Conservation (phyloP, 495 filamentous ascomycete species). For the Oidiodendron maius region DNA sequence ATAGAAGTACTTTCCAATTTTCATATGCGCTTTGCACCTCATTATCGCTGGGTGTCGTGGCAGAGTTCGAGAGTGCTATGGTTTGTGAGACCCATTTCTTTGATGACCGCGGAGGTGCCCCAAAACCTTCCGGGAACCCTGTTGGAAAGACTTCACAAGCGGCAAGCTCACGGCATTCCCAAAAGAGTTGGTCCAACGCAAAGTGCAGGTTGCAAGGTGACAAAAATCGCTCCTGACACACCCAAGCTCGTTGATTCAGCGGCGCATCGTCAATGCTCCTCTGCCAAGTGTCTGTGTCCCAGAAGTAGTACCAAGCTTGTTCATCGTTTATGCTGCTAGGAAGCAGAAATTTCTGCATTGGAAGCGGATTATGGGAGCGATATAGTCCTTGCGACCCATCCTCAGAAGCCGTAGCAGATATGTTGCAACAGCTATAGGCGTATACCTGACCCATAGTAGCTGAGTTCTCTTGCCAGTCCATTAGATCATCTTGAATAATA, state of each 20-base stretch:
- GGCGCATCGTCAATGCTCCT: background rate
- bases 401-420: background rate
- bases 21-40: too few species aligned
- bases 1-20: too few species aligned
- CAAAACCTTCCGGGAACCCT: too few species aligned
- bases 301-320: background rate
- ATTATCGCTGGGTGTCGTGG: too few species aligned
- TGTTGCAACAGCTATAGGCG: background rate
- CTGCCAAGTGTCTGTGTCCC: background rate
- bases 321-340: background rate
- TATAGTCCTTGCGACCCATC: background rate
- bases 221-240: background rate
- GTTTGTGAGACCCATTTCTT: too few species aligned
- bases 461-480: background rate
- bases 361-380: background rate
- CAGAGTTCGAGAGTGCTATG: too few species aligned
- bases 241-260: background rate
- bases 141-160: too few species aligned
- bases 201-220: background rate
- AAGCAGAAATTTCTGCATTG: background rate
- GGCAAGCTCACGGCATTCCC: background rate
- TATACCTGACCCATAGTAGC: background rate
- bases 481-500: background rate
- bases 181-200: background rate
- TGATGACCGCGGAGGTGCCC: too few species aligned